These are phyloP conservation scores for Lagenaria siceraria DNA, from an alignment of 306 rosid genomes.

Conservation along the genomic window DNA sequence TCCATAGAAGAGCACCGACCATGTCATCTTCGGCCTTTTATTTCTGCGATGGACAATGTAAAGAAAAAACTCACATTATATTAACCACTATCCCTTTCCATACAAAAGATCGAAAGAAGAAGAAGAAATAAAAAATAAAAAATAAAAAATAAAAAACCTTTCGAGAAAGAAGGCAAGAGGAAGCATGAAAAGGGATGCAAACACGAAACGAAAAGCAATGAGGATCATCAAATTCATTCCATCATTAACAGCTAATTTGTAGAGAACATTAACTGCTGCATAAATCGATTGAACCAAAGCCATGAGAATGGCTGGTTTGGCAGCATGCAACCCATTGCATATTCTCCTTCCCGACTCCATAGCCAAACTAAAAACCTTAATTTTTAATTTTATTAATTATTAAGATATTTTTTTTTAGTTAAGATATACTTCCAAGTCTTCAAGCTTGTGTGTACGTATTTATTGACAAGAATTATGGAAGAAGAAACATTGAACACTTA, in stretches of 20 bases:
- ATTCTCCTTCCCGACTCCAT: neutral
- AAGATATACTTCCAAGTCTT: no score
- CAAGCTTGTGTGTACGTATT: no score
- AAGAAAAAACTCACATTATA: neutral
- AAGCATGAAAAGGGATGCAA: slow-evolving; percentile 42
- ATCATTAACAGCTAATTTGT: slow-evolving; percentile 43
- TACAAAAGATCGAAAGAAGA: neutral
- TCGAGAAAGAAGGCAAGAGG: slow-evolving; percentile 47
- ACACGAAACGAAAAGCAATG: slow-evolving; percentile 51
- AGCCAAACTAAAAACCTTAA: no score
- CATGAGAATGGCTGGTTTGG: slow-evolving; percentile 42
- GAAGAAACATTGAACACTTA: no score
- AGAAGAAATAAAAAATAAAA: no score
- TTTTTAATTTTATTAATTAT: no score
- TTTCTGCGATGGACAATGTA: slow-evolving; percentile 29
- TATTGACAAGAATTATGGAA: no score
- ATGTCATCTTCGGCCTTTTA: slow-evolving; percentile 42
- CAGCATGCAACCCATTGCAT: neutral
- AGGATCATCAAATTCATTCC: slow-evolving; percentile 48
- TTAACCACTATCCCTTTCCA: neutral
- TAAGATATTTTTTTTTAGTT: no score
- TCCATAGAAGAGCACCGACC: slow-evolving; percentile 42
- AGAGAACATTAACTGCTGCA: slow-evolving; percentile 45
- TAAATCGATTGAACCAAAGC: slow-evolving; percentile 29
- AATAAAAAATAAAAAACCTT: slow-evolving; percentile 20